Evolutionary conservation across 352 stramenopile genomes (phyloP).

Genomic region (Phytophthora parvispora): DNA sequence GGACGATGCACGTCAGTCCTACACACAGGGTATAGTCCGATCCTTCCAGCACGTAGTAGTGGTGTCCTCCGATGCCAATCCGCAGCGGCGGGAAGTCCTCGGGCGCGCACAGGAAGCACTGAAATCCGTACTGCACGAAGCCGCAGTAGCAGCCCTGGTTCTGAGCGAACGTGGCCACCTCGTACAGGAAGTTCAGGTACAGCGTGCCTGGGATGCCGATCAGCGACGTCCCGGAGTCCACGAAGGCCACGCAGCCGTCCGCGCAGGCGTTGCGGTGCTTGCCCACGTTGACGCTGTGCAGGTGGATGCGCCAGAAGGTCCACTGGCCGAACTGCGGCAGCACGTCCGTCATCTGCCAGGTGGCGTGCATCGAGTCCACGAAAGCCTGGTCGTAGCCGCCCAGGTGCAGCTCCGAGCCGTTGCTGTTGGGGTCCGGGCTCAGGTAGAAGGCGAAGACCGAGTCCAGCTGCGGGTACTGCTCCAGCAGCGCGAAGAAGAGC

Average conservation of each 20-base stretch:
- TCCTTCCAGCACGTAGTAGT: conserved; percentile 79
- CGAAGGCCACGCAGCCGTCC: conserved; percentile 90
- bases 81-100: conserved; percentile 74
- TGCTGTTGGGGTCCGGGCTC: conserved; percentile 87
- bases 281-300: conserved; percentile 74
- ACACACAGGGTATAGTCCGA: conserved; percentile 84
- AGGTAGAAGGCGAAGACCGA: conserved; percentile 98
- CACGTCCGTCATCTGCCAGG: conserved; percentile 81
- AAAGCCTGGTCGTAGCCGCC: conserved; percentile 71
- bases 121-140: conserved; percentile 85
- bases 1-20: conserved; percentile 78
- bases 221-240: conserved; percentile 98
- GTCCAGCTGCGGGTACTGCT: conserved; percentile 72
- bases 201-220: conserved; percentile 92
- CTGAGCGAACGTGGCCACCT: conserved; percentile 71
- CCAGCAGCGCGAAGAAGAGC: conserved; percentile 72
- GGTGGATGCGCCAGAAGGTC: conserved; percentile 85
- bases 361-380: conserved; percentile 53
- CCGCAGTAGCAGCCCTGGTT: conserved; percentile 78
- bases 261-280: conserved; percentile 52
- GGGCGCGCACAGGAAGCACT: conserved; percentile 81
- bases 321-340: conserved; percentile 83
- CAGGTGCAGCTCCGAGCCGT: conserved; percentile 80
- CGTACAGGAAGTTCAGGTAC: conserved; percentile 82
- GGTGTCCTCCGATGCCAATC: conserved; percentile 66